Conservation (phyloP, 192 early-diverging fungal genomes). For the Backusella psychrophila region DNA sequence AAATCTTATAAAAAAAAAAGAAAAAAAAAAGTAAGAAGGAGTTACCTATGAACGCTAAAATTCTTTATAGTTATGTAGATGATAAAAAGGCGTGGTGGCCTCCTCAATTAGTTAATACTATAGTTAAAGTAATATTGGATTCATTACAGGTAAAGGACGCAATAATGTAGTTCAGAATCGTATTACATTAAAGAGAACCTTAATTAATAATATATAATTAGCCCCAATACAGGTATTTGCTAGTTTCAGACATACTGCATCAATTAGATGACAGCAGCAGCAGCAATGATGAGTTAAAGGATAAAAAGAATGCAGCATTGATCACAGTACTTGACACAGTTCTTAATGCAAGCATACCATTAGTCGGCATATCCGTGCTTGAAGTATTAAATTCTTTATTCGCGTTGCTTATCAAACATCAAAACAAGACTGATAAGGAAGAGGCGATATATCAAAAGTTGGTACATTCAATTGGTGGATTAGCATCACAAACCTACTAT, state of each 20-base stretch:
- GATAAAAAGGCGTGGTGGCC: constrained; percentile 36
- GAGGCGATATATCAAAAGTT: constrained; percentile 1
- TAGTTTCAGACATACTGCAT: constrained; percentile 46
- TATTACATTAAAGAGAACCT: neutral
- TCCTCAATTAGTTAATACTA: constrained; percentile 24
- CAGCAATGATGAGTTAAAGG: neutral
- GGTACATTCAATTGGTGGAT: constrained; percentile 30
- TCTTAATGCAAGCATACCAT: constrained; percentile 37
- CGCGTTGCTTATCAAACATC: constrained; percentile 29
- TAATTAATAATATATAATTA: neutral
- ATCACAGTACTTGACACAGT: constrained; percentile 41
- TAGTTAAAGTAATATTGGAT: constrained; percentile 28
- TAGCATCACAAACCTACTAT: constrained; percentile 56
- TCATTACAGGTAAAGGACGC: constrained; percentile 30
- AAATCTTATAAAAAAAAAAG: neutral
- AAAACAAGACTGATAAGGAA: neutral
- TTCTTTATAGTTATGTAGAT: constrained; percentile 26
- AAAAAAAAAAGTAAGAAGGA: neutral
- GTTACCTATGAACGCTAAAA: neutral
- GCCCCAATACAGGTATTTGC: constrained; percentile 49
- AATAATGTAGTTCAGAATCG: neutral
- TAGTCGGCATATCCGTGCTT: constrained; percentile 50
- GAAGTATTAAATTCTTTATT: constrained; percentile 54
- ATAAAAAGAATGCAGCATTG: constrained; percentile 41
- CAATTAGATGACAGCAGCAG: constrained; percentile 30